These are phyloP conservation scores for Scutellaria minor DNA, from an alignment of 257 asterid genomes.

Conservation along the genomic window DNA sequence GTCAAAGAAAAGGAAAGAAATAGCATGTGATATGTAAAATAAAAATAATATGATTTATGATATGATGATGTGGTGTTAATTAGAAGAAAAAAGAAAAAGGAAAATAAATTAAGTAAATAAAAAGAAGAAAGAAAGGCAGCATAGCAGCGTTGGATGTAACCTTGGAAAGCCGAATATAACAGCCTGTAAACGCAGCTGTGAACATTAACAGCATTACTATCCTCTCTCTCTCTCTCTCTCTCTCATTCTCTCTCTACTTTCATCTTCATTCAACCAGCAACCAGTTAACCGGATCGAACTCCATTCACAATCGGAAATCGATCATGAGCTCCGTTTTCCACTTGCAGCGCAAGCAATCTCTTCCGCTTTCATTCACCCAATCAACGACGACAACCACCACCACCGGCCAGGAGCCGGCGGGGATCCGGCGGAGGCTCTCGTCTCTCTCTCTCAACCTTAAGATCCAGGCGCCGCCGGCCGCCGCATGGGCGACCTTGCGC, in stretches of 20 bases:
- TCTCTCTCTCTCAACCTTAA: slow-evolving; percentile 62
- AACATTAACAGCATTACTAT: slow-evolving; percentile 15
- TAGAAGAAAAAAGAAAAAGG: not conserved
- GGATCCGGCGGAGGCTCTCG: slow-evolving; percentile 68
- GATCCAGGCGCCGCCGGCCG: slow-evolving; percentile 48
- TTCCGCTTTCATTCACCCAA: slow-evolving; percentile 57
- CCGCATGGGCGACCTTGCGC: slow-evolving; percentile 49
- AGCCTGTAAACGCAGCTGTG: slow-evolving; percentile 54
- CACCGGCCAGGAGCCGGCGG: slow-evolving; percentile 4
- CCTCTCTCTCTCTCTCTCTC: not conserved
- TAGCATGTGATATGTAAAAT: too few relatives aligned
- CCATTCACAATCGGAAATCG: not conserved
- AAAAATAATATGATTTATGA: not conserved
- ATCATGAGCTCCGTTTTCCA: slow-evolving; percentile 60
- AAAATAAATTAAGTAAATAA: not conserved
- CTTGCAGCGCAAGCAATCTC: slow-evolving; percentile 55
- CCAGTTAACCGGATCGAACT: slow-evolving; percentile 6
- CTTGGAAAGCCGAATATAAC: slow-evolving; percentile 40
- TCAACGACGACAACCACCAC: too few relatives aligned
- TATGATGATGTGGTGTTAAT: too few relatives aligned
- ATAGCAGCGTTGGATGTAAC: slow-evolving; percentile 16
- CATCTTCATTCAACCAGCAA: not conserved
- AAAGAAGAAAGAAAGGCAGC: not conserved
- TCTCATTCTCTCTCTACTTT: not conserved
- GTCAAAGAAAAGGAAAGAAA: too few relatives aligned